Conservation (phyloP, 1,284 basidiomycete species). For the Leccinum pachyderme region DNA sequence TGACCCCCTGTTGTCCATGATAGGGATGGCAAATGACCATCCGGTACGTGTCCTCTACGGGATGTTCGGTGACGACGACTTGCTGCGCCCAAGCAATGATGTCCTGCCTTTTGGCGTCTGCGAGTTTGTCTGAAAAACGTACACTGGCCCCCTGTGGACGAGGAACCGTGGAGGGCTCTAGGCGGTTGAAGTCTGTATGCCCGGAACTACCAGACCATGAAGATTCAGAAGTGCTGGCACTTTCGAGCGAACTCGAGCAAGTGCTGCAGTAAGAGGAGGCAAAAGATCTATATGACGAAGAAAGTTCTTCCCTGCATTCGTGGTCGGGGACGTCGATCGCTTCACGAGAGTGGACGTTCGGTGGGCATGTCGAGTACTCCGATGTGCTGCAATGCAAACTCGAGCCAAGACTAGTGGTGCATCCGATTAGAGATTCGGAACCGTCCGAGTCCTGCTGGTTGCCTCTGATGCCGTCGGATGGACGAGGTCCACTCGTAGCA, state of each 20-base stretch:
- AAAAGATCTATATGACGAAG: conserved; percentile 11
- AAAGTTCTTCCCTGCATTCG: background rate
- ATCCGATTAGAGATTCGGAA: conserved; percentile 1
- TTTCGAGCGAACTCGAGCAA: conserved; percentile 16
- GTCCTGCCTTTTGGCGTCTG: conserved; percentile 14
- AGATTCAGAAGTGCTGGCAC: conserved; percentile 7
- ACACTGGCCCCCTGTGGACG: background rate
- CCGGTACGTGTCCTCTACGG: conserved; percentile 26
- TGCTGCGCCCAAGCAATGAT: conserved; percentile 22
- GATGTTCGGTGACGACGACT: conserved; percentile 20
- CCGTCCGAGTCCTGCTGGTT: conserved; percentile 1
- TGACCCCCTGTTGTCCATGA: background rate
- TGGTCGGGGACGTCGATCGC: background rate
- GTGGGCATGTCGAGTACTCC: conserved; percentile 28
- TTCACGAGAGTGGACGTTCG: conserved; percentile 6
- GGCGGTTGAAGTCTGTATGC: conserved; percentile 1
- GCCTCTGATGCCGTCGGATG: background rate
- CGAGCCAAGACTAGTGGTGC: conserved; percentile 9
- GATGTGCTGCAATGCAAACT: conserved; percentile 11
- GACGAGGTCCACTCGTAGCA: background rate
- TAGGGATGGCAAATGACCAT: conserved; percentile 14
- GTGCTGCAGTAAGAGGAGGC: conserved; percentile 27
- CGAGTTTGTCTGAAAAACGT: background rate
- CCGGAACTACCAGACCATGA: conserved; percentile 4
- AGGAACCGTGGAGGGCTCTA: conserved; percentile 9